A percentile compares a stretch with the other conserved stretches of the same genome.
These are phyloP conservation scores for Tolypocladium tropicale DNA, from an alignment of 2,329 filamentous ascomycete genomes.

Conservation along the genomic window DNA sequence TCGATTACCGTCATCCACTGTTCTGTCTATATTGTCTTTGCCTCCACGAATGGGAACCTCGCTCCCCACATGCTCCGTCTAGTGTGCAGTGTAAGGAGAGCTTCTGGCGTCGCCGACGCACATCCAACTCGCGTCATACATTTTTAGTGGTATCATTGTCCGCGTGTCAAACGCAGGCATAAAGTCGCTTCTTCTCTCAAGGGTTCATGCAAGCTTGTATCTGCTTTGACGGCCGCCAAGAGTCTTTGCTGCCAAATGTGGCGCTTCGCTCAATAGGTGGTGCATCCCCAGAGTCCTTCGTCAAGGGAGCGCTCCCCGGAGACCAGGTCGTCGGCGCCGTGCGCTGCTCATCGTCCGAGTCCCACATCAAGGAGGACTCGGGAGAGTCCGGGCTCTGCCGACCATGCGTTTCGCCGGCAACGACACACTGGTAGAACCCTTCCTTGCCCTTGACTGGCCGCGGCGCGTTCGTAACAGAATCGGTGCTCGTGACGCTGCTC, in stretches of 20 bases:
- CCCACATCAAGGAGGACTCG: constrained; percentile 41
- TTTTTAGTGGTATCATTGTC: neutral
- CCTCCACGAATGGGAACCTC: neutral
- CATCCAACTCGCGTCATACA: neutral
- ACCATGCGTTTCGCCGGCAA: constrained; percentile 18
- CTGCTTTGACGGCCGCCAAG: constrained; percentile 8
- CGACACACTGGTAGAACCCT: constrained; percentile 49
- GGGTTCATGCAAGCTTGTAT: constrained; percentile 10
- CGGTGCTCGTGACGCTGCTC: constrained; percentile 29
- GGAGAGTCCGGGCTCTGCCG: constrained; percentile 33
- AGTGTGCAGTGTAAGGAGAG: neutral
- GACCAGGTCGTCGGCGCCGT: constrained; percentile 40
- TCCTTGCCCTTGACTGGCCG: constrained; percentile 39
- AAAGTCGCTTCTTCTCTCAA: neutral
- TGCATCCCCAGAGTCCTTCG: constrained; percentile 29
- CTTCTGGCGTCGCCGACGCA: neutral
- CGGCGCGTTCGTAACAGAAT: constrained; percentile 45
- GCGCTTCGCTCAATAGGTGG: constrained; percentile 24
- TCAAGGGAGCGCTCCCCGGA: constrained; percentile 32
- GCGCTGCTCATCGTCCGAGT: constrained; percentile 32
- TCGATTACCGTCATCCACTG: neutral
- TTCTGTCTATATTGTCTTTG: neutral
- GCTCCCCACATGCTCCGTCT: neutral
- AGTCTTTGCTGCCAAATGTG: constrained; percentile 18
- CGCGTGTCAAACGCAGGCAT: too few species aligned